Evolutionary conservation across 306 rosid species (phyloP).

Genomic region (Carpinus fangiana): DNA sequence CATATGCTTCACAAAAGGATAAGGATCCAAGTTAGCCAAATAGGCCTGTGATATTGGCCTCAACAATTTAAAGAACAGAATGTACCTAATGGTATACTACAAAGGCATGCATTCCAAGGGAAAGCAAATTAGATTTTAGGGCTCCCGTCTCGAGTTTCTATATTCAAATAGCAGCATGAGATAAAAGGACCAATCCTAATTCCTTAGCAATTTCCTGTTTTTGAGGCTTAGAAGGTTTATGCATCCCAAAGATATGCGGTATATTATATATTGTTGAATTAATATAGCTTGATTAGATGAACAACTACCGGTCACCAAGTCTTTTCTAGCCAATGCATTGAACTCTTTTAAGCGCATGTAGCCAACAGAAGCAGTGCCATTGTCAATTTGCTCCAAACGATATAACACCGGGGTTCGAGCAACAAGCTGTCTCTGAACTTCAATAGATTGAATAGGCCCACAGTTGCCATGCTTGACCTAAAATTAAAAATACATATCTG

Average conservation of each 20-base stretch:
- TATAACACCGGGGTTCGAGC: conserved; percentile 92
- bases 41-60: background rate
- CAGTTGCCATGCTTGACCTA: conserved; percentile 94
- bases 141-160: background rate
- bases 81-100: background rate
- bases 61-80: background rate
- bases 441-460: conserved; percentile 75
- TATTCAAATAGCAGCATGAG: background rate
- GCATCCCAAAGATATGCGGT: background rate
- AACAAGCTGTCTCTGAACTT: conserved; percentile 79
- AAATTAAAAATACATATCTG: conserved; percentile 28
- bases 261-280: background rate
- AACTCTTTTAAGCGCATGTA: conserved; percentile 91
- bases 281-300: conserved; percentile 15
- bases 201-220: background rate
- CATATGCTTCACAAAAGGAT: background rate
- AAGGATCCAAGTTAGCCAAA: background rate
- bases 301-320: conserved; percentile 72
- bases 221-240: background rate
- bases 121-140: background rate
- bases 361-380: conserved; percentile 65
- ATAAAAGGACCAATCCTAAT: background rate
- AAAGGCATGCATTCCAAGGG: background rate
- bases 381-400: conserved; percentile 71
- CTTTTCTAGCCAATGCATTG: conserved; percentile 95